Base-by-base conservation (phyloP, 176 grass and related monocot species). In the Aegilops bicornis region DNA sequence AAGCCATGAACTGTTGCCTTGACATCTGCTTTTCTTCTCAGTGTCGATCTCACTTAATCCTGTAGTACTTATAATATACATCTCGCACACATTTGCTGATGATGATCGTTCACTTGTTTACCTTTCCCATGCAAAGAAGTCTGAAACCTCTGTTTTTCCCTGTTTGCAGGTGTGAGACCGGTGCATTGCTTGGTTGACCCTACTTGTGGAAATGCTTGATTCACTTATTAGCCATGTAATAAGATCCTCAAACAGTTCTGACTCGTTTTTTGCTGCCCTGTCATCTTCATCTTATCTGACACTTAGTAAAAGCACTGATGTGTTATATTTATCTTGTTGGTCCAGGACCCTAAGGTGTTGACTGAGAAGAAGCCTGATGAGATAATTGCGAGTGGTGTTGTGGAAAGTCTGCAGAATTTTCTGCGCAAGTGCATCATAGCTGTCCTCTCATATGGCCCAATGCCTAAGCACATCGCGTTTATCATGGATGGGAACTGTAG, bases 401-500 rank as follows among this genome's bases (percentile, higher is more conserved):
- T 90, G 15, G 56, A 67, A 48, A 83, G 85, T 54, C 4, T 90
- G 56, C 72, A 83, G 47, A 85, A 54, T 42, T 88, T 92, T 43
- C 33, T 98, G 33, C 91, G 82, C 14, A 94, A 89, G 77, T 98
- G 85, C 48, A n/a, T 94, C 9, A 54, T 91, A 78, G 89, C 83
- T 29, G 64, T 95, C 62, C 80, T 98, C 25, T 91, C 89, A 7
- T 86, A 87, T 50, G 96, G 96, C 10, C 93, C 93, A 16, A 91
- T 95, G 85, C 90, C 93, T 20, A 88, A 79, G 3, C 96, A 98
- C 59, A 82, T 94, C 12, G 96, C 91, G 3, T 84, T 98, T 85
- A 95, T 98, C 42, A 93, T 98, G 93, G 96, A 98, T 29, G 96
- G 96, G 80, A 98, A 95, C 42, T 91, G 91, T 11, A 89, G 96